These are phyloP conservation scores for Lactarius tabidus DNA, from an alignment of 768 basidiomycete species.

Conservation along the genomic window DNA sequence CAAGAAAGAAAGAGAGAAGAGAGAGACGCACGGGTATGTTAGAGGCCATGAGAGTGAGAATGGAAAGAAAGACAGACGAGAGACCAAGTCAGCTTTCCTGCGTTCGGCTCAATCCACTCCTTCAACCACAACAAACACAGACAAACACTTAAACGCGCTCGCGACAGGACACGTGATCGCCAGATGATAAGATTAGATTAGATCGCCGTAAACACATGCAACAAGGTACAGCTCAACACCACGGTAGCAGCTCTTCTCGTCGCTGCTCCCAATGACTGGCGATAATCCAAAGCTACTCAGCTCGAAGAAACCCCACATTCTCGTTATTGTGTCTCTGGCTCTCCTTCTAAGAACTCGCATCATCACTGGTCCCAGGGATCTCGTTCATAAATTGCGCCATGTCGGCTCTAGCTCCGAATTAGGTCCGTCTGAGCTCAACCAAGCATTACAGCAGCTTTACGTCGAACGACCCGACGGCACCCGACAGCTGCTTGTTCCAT, in stretches of 20 bases:
- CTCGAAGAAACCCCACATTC: conserved; percentile 1
- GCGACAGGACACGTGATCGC: conserved; percentile 36
- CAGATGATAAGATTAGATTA: background rate
- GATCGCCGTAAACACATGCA: background rate
- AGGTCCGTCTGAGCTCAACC: conserved; percentile 39
- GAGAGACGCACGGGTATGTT: conserved; percentile 42
- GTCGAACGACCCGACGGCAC: conserved; percentile 52
- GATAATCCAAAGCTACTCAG: conserved; percentile 1
- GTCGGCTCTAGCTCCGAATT: background rate
- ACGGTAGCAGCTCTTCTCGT: too few species aligned
- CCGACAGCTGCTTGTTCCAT: conserved; percentile 64
- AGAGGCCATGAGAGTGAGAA: conserved; percentile 34
- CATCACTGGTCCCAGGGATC: conserved; percentile 21
- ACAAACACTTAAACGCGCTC: conserved; percentile 36
- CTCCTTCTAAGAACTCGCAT: conserved; percentile 18
- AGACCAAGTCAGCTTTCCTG: background rate
- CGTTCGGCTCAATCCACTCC: conserved; percentile 16
- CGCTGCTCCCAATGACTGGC: background rate
- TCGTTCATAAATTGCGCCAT: conserved; percentile 8
- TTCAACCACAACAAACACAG: conserved; percentile 37
- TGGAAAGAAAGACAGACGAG: conserved; percentile 11
- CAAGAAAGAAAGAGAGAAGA: background rate
- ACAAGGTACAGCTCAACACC: too few species aligned
- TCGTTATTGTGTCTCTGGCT: conserved; percentile 13
- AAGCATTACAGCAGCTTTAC: conserved; percentile 60